Percentiles rank a stretch among this genome's conserved stretches.
Evolutionary conservation across 2,329 filamentous ascomycete genomes (phyloP).

Genomic region (Trichoderma pleuroti): DNA sequence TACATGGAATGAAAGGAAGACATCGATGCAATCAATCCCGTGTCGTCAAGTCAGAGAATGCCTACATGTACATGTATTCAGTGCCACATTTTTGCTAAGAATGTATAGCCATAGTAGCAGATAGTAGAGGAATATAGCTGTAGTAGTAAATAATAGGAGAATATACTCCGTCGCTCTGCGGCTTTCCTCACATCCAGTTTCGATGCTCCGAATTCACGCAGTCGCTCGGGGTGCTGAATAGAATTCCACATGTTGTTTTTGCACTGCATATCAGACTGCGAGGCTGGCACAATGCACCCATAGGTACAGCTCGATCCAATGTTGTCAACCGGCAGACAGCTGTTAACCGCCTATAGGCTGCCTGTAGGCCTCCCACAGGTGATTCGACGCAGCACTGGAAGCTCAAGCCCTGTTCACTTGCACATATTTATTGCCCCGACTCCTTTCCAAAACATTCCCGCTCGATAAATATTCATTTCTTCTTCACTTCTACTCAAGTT

Average conservation of each 20-base stretch:
- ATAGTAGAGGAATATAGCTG: too few species aligned
- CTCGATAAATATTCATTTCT: neutral
- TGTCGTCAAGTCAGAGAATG: neutral
- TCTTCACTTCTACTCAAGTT: neutral
- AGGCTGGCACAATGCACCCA: neutral
- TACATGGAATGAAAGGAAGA: neutral
- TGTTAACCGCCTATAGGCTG: neutral
- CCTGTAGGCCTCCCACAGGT: neutral
- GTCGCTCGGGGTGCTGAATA: neutral
- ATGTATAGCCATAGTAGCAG: too few species aligned
- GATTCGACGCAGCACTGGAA: neutral
- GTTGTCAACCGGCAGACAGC: neutral
- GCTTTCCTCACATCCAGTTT: neutral
- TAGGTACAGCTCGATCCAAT: neutral
- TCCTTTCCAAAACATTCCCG: neutral
- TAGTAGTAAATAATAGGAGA: too few species aligned
- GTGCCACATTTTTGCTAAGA: too few species aligned
- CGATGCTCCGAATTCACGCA: neutral
- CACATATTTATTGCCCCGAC: neutral
- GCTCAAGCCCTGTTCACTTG: neutral
- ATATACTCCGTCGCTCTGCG: too few species aligned
- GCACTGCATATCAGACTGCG: neutral
- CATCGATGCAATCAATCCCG: neutral
- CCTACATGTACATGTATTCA: too few species aligned
- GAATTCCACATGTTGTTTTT: neutral